A percentile compares a stretch with the other conserved stretches of the same genome.
These are phyloP conservation scores for Moelleriella libera DNA, from an alignment of 2,329 filamentous ascomycete species.

Conservation along the genomic window DNA sequence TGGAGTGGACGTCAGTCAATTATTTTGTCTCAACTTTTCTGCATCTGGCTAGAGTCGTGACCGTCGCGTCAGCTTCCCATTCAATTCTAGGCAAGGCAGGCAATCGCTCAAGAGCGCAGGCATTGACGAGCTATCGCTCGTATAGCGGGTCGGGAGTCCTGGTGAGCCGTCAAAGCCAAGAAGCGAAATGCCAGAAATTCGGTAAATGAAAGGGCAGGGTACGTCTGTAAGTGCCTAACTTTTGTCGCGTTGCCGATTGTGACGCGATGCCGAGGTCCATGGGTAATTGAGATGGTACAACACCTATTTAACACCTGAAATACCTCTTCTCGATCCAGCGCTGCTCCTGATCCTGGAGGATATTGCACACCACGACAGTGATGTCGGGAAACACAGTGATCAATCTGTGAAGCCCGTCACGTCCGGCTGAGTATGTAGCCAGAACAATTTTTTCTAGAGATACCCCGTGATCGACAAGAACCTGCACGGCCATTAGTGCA, in stretches of 20 bases:
- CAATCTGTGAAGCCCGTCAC: conserved; percentile 69
- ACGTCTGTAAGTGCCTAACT: not conserved
- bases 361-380: conserved; percentile 69
- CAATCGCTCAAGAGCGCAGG: too few species aligned
- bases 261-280: too few species aligned
- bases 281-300: too few species aligned
- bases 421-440: conserved; percentile 82
- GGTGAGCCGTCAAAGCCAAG: too few species aligned
- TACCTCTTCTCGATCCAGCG: conserved; percentile 86
- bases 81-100: too few species aligned
- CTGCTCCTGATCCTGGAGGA: conserved; percentile 69
- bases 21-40: too few species aligned
- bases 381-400: conserved; percentile 82
- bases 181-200: not conserved
- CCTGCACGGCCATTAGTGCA: conserved; percentile 84
- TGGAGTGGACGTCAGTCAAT: too few species aligned
- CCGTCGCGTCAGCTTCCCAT: too few species aligned
- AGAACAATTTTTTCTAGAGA: conserved; percentile 73
- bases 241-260: not conserved
- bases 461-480: conserved; percentile 91
- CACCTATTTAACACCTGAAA: conserved; percentile 55
- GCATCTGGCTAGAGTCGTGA: too few species aligned
- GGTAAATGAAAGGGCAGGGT: not conserved
- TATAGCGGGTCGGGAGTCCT: too few species aligned
- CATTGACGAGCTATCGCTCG: too few species aligned